These are phyloP conservation scores for Sphaerobolus stellatus DNA, from an alignment of 1,284 basidiomycete genomes.

Conservation along the genomic window DNA sequence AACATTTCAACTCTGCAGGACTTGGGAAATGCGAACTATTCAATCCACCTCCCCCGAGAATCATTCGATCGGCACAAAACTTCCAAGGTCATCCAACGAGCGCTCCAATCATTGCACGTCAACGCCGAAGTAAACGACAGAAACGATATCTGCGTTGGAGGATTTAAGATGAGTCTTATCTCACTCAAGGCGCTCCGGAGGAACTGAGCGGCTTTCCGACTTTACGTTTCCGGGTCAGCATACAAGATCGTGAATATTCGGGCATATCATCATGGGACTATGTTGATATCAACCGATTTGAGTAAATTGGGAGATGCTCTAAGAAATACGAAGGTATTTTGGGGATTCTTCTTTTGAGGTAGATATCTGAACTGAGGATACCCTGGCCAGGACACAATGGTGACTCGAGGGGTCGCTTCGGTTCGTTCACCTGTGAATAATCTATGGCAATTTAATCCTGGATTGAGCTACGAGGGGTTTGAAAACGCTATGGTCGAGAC, in stretches of 20 bases:
- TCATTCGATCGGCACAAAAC: constrained; percentile 83
- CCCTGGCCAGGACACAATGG: constrained; percentile 65
- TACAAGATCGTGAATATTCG: constrained; percentile 93
- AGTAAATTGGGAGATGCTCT: constrained; percentile 72
- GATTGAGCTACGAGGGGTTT: constrained; percentile 69
- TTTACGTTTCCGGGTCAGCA: constrained; percentile 93
- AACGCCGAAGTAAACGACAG: constrained; percentile 80
- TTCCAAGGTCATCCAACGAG: constrained; percentile 75
- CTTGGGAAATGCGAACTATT: constrained; percentile 96
- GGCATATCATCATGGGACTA: constrained; percentile 99
- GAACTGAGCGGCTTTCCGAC: constrained; percentile 11
- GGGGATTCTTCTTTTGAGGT: neutral
- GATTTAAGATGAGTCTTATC: constrained; percentile 68
- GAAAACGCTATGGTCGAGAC: constrained; percentile 67
- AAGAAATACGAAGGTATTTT: constrained; percentile 64
- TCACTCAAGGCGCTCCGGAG: constrained; percentile 9
- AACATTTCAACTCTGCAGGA: constrained; percentile 57
- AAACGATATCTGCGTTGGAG: constrained; percentile 85
- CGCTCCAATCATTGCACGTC: constrained; percentile 74
- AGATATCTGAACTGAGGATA: constrained; percentile 5
- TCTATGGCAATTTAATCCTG: constrained; percentile 56
- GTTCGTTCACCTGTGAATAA: constrained; percentile 93
- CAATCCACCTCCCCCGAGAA: constrained; percentile 82
- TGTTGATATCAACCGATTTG: constrained; percentile 87
- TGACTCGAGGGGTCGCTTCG: constrained; percentile 86